phyloP scores from a whole-genome alignment of 495 filamentous ascomycete species.

The Penicillium desertorum region DNA sequence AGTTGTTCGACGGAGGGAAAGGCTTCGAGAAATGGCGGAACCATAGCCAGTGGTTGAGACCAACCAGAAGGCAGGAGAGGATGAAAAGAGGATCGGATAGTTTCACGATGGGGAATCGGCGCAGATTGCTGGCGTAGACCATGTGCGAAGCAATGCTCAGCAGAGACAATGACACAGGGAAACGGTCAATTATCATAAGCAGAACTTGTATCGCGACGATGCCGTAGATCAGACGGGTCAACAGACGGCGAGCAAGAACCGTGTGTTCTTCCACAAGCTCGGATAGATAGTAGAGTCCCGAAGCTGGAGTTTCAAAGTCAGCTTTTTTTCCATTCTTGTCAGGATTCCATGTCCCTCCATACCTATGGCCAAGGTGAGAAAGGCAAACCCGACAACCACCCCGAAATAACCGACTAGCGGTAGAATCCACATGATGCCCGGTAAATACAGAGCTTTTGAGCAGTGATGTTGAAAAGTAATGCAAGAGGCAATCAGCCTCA shows the following conservation, averaged over 20 bases:
- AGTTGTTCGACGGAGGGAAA: constrained; percentile 34
- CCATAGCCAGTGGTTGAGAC: constrained; percentile 95
- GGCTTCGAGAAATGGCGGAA: constrained; percentile 85
- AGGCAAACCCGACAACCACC: constrained; percentile 82
- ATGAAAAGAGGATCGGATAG: constrained; percentile 87
- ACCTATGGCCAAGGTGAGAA: constrained; percentile 94
- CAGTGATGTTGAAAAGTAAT: neutral
- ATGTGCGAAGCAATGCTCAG: constrained; percentile 81
- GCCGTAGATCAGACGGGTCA: constrained; percentile 80
- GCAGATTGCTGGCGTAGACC: constrained; percentile 86
- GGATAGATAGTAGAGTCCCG: constrained; percentile 95
- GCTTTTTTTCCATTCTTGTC: constrained; percentile 13
- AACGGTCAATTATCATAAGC: constrained; percentile 76
- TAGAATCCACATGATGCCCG: constrained; percentile 78
- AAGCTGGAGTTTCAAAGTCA: constrained; percentile 57
- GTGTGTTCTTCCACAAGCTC: constrained; percentile 98
- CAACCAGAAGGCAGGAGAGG: constrained; percentile 77
- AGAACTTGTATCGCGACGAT: constrained; percentile 74
- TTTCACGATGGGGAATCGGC: constrained; percentile 84
- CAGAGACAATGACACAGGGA: constrained; percentile 69
- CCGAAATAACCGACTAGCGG: constrained; percentile 87
- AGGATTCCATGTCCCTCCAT: constrained; percentile 19
- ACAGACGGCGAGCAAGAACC: constrained; percentile 79
- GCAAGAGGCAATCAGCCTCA: constrained; percentile 1
- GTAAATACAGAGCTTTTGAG: neutral